Base-by-base conservation (phyloP, 306 rosid species). In the Senna siamea region DNA sequence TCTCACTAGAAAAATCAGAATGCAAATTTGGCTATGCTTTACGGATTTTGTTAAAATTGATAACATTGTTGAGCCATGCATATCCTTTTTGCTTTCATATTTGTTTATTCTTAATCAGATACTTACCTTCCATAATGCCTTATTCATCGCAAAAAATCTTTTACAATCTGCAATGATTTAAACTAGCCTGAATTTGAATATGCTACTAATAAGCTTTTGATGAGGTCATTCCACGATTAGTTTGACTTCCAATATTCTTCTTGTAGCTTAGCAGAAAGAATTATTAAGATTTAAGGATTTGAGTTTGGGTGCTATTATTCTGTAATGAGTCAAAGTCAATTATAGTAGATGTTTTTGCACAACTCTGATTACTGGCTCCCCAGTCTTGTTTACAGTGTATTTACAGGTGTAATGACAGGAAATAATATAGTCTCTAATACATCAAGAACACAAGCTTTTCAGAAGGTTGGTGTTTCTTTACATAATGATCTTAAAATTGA, bases 401-500 rank as follows among this genome's bases (percentile, higher is more conserved):
- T 35, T n/a, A 17, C 14, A 15, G 20, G 46, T 12, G 19, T 60
- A 60, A 41, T 5, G 28, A 60, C 34, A n/a, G 41, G 46, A 17
- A 18, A 35, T 7, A 44, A n/a, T 56, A 7, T 11, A 15, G 13
- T 56, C 7, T 56, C 14, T 0, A 14, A 40, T 41, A 26, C 55
- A 23, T 41, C 44, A 15, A 23, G 13, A 41, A 26, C 28, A 20
- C 19, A 35, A 19, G 48, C 11, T 40, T 74, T 50, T 6, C 20
- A 9, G 64, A 74, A 74, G 12, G 1, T 14, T 48, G 13, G 17
- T 47, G 38, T 5, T 18, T 72, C 50, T 73, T 72, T 5, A 6
- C 22, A 72, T 46, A 58, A 19, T 48, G 4, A 68, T 48, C 37
- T 73, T 60, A 59, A 41, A 20, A 59, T 13, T 47, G 22, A 47